A percentile compares a stretch with the other conserved stretches of the same genome.
These are phyloP conservation scores for Aristolochia californica DNA, from an alignment of 164 flowering plant species.

Conservation along the genomic window DNA sequence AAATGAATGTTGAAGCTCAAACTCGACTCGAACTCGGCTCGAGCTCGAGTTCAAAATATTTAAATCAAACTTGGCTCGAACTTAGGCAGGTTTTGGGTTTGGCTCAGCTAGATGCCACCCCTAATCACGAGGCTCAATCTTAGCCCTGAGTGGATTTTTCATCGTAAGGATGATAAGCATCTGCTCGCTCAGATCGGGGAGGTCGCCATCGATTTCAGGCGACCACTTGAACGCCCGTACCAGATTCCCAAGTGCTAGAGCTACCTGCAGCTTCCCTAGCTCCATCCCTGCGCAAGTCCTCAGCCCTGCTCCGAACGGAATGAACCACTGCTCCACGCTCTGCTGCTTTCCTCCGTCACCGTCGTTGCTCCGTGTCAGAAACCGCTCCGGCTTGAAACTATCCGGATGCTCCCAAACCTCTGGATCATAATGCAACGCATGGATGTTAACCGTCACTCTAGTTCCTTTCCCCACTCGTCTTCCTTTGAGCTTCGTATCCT, in stretches of 20 bases:
- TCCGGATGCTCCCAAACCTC: constrained; percentile 11
- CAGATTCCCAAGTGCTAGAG: constrained; percentile 1
- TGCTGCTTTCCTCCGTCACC: neutral
- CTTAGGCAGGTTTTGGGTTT: no score
- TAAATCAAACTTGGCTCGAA: no score
- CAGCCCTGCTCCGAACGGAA: constrained; percentile 9
- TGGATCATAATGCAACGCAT: constrained; percentile 9
- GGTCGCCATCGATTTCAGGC: constrained; percentile 4
- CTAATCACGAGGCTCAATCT: constrained; percentile 5
- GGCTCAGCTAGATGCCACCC: no score
- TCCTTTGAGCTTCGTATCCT: constrained; percentile 9
- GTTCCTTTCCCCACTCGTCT: constrained; percentile 8
- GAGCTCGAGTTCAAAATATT: no score
- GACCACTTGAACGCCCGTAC: constrained; percentile 6
- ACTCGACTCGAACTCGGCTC: no score
- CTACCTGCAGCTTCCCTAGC: constrained; percentile 4
- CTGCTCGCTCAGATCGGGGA: constrained; percentile 7
- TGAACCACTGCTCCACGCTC: neutral
- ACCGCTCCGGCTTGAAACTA: constrained; percentile 9
- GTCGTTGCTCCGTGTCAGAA: no score
- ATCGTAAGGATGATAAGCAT: constrained; percentile 4
- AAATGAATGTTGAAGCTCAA: no score
- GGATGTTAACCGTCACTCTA: constrained; percentile 9
- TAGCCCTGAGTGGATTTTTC: constrained; percentile 8
- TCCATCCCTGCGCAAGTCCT: no score